These are phyloP conservation scores for Umbelopsis sp. DNA, from an alignment of 371 early-diverging fungal species.

Conservation along the genomic window DNA sequence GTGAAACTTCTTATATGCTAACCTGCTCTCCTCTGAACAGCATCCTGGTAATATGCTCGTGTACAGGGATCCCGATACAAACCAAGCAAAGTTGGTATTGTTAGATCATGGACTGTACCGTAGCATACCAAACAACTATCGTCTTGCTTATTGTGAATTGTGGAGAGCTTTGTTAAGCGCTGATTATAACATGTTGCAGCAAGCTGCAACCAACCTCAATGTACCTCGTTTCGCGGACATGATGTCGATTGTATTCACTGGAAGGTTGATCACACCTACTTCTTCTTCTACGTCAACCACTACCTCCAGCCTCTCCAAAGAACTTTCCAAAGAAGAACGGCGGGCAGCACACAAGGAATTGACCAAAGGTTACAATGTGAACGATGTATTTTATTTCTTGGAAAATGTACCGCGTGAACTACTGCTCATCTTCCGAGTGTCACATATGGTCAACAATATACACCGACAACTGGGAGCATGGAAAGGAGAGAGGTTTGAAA, in stretches of 20 bases:
- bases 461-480: conserved; percentile 47
- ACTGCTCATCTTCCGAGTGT: conserved; percentile 46
- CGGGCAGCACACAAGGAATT: background rate
- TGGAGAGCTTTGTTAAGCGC: conserved; percentile 49
- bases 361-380: conserved; percentile 24
- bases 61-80: conserved; percentile 21
- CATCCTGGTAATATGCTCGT: conserved; percentile 29
- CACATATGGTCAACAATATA: conserved; percentile 43
- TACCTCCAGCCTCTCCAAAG: background rate
- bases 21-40: background rate
- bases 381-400: conserved; percentile 42
- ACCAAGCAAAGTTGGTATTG: conserved; percentile 60
- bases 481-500: conserved; percentile 42
- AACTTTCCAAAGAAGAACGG: conserved; percentile 5
- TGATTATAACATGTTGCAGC: conserved; percentile 10
- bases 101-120: conserved; percentile 91
- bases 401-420: conserved; percentile 48
- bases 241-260: conserved; percentile 26
- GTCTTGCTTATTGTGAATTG: conserved; percentile 74
- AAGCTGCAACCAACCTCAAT: background rate
- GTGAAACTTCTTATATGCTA: background rate
- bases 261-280: conserved; percentile 24
- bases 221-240: conserved; percentile 22
- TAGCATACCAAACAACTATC: conserved; percentile 61
- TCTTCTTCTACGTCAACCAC: conserved; percentile 18